Conservation (phyloP, 306 rosid genomes). For the cucumber (Cucumis sativus) region Cucumber_9930_V3 NC_026656.2:14340001-14340500, state of each 20-base stretch:
- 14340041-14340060: neutral
- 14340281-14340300: conserved; percentile 96
- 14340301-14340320: conserved; percentile 82
- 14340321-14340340: conserved; percentile 57
- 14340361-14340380: neutral
- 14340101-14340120: neutral
- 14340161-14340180: conserved; percentile 82
- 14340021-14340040: neutral
- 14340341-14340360: conserved; percentile 50
- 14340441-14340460: neutral
- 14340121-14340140: conserved; percentile 43
- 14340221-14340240: neutral
- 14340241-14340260: neutral
- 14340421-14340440: neutral
- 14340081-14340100: neutral
- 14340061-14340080: neutral
- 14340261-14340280: conserved; percentile 12
- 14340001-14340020: neutral
- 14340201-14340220: neutral
- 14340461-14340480: neutral
- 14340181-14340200: conserved; percentile 97
- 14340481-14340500: neutral
- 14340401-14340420: neutral
- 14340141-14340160: conserved; percentile 88
- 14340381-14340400: neutral